Conservation (phyloP, 768 basidiomycete genomes). For the Infundibulicybe gibba region DNA sequence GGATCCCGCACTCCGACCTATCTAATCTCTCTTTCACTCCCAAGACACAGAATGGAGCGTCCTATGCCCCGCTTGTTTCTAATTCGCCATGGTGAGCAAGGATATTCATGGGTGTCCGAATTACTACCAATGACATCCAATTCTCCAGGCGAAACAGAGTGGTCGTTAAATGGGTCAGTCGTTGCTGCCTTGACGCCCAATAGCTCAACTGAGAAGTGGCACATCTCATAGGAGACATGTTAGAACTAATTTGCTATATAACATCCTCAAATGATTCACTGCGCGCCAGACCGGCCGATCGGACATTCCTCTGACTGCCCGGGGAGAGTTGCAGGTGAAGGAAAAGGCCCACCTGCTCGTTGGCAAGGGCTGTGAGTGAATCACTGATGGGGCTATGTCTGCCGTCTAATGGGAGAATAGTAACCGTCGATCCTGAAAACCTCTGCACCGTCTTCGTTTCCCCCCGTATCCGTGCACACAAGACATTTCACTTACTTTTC, state of each 20-base stretch:
- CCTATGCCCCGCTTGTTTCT: conserved; percentile 76
- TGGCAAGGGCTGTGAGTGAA: conserved; percentile 69
- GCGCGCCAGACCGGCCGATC: conserved; percentile 70
- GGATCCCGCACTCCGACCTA: background rate
- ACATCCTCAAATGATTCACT: background rate
- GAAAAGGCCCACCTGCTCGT: conserved; percentile 63
- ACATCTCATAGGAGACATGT: conserved; percentile 55
- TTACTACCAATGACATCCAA: background rate
- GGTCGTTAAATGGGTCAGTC: conserved; percentile 81
- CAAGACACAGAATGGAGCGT: conserved; percentile 26
- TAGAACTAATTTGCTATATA: conserved; percentile 12
- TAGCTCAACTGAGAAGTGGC: background rate
- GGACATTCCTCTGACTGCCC: conserved; percentile 83
- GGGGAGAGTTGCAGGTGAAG: conserved; percentile 70
- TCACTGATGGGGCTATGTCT: background rate
- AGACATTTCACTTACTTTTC: conserved; percentile 83
- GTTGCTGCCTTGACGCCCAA: background rate
- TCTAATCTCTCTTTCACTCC: background rate
- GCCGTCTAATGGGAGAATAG: conserved; percentile 28
- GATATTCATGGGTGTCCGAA: background rate
- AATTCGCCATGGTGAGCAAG: conserved; percentile 65
- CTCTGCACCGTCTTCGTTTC: conserved; percentile 77
- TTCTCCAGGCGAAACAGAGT: conserved; percentile 82
- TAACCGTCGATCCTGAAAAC: conserved; percentile 74
- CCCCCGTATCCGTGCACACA: conserved; percentile 82